Base-by-base conservation (phyloP, 768 basidiomycete genomes). In the Kwoniella pini region DNA sequence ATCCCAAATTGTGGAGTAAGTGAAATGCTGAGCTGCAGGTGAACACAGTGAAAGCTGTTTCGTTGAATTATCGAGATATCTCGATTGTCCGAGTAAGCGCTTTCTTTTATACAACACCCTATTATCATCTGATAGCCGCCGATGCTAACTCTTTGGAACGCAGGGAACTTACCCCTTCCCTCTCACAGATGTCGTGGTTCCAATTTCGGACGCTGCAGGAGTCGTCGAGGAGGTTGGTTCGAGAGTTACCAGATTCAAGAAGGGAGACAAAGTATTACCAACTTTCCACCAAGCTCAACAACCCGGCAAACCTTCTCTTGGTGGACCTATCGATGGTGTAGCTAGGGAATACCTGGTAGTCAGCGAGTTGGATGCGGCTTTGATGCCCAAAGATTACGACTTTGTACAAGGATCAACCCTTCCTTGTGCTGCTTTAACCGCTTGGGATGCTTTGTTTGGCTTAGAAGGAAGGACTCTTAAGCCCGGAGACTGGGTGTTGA, bases 381-480 rank as follows among this genome's bases (percentile, higher is more conserved):
- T 22, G 21, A 64, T 64, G 53, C 57, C 63, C n/a, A 43, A 46
- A 19, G 36, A 38, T 19, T 60, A 50, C 13, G 28, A 38, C 39
- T 60, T 50, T 33, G 52, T 50, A 12, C 49, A 68, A 40, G 67
- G 59, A 10, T 39, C 67, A 2, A 61, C 63, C n/a, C 43, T 68
- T 1, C 62, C 67, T 30, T 68, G 67, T 27, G 67, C 67, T 27
- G 67, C 50, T 31, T n/a, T 68, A 22, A 68, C 67, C 13, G 62
- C 67, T 36, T 68, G 67, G 67, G 60, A 57, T 39, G 54, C 67
- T 9, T 49, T 68, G 1, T 57, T 49, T 42, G 67, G 67, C 1
- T 40, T 64, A 19, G 52, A 55, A 27, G 61, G 65, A 6, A 61
- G 52, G 24, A 38, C 24, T 3, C 26, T 68, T 27, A 50, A 45